phyloP scores from a whole-genome alignment of 352 stramenopile species.

The Globisporangium ultimum region DNA sequence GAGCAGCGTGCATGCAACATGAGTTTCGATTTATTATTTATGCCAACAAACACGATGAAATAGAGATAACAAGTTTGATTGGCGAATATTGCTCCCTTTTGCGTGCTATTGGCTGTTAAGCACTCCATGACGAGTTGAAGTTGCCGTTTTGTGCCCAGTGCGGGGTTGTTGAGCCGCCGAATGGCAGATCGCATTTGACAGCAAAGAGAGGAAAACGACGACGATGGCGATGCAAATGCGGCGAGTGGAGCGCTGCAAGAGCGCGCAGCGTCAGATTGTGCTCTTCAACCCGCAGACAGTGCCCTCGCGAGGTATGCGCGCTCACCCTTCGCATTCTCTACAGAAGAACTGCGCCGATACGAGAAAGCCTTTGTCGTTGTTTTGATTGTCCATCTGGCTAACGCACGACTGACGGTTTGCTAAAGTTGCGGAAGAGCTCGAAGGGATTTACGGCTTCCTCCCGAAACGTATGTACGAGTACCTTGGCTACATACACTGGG shows the following conservation, averaged over 20 bases:
- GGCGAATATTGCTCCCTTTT: too few relatives aligned
- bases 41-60: too few relatives aligned
- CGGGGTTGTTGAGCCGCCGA: too few relatives aligned
- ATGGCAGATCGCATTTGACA: too few relatives aligned
- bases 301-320: slow-evolving; percentile 32
- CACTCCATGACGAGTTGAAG: slow-evolving; percentile 24
- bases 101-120: too few relatives aligned
- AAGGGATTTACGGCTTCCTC: slow-evolving; percentile 48
- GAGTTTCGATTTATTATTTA: too few relatives aligned
- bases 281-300: slow-evolving; percentile 62
- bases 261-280: slow-evolving; percentile 40
- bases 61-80: too few relatives aligned
- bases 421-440: slow-evolving; percentile 51
- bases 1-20: background rate
- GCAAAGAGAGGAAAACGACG: slow-evolving; percentile 1
- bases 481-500: background rate
- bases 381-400: background rate
- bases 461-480: slow-evolving; percentile 27
- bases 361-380: too few relatives aligned
- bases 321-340: too few relatives aligned
- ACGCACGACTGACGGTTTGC: slow-evolving; percentile 2
- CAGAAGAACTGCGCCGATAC: too few relatives aligned
- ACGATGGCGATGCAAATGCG: slow-evolving; percentile 12
- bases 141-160: slow-evolving; percentile 2
- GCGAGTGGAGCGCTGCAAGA: slow-evolving; percentile 37